A percentile compares a stretch with the other conserved stretches of the same genome.
phyloP scores from a whole-genome alignment of 2,329 filamentous ascomycete genomes.

The Aureobasidium sp. region DNA sequence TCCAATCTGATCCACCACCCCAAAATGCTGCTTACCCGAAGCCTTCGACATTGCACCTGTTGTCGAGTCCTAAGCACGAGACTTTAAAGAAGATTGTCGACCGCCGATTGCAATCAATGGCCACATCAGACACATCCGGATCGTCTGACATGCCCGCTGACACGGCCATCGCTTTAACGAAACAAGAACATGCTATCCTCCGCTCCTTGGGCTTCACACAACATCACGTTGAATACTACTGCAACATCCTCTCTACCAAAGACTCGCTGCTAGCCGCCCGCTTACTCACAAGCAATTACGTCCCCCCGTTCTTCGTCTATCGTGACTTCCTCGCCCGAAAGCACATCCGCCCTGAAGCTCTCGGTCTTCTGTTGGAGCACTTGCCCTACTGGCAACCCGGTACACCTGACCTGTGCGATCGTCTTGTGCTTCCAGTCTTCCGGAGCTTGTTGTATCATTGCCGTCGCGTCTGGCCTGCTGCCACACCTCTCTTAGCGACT shows the following conservation, averaged over 20 bases:
- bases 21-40: neutral
- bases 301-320: constrained; percentile 34
- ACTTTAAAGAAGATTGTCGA: neutral
- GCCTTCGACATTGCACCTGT: neutral
- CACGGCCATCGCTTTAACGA: neutral
- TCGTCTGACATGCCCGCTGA: neutral
- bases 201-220: constrained; percentile 17
- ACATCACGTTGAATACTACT: constrained; percentile 23
- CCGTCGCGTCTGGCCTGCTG: constrained; percentile 42
- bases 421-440: constrained; percentile 33
- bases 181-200: constrained; percentile 16
- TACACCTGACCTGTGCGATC: neutral
- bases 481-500: constrained; percentile 26
- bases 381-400: neutral
- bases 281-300: constrained; percentile 12
- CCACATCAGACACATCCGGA: neutral
- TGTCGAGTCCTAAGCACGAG: neutral
- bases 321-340: constrained; percentile 41
- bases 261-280: constrained; percentile 22
- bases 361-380: constrained; percentile 37
- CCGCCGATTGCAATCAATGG: neutral
- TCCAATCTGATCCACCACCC: neutral
- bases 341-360: constrained; percentile 34
- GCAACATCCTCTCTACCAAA: constrained; percentile 19
- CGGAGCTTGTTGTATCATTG: constrained; percentile 46